A percentile compares a stretch with the other conserved stretches of the same genome.
Conservation (phyloP, 768 basidiomycete species). For the Daedalea quercina region DNA sequence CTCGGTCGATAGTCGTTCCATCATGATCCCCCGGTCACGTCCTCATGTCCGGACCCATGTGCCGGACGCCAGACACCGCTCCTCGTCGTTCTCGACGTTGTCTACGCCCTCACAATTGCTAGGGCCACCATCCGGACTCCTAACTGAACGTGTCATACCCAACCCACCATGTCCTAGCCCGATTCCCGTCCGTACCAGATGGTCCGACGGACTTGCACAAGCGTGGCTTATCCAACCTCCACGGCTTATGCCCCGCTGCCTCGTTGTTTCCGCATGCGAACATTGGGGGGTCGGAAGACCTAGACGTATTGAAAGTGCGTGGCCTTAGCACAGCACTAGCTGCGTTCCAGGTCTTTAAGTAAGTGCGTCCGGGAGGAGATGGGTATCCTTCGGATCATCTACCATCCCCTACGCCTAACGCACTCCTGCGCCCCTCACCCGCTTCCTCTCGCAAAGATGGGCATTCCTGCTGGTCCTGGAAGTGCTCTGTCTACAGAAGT, state of each 20-base stretch:
- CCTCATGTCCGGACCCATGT: too few species aligned
- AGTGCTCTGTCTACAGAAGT: neutral
- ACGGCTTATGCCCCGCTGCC: neutral
- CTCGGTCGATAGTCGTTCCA: too few species aligned
- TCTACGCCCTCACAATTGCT: too few species aligned
- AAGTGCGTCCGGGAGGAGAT: neutral
- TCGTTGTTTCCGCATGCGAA: constrained; percentile 4
- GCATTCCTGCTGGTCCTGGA: neutral
- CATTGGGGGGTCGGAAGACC: neutral
- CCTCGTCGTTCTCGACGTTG: too few species aligned
- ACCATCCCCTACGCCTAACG: neutral
- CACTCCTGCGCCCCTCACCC: neutral
- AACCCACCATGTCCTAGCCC: too few species aligned
- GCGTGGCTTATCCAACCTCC: too few species aligned
- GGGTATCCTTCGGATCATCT: neutral
- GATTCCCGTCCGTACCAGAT: too few species aligned
- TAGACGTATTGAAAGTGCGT: constrained; percentile 1
- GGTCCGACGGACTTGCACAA: too few species aligned
- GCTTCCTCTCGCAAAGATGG: neutral
- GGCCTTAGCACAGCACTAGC: neutral
- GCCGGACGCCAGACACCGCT: too few species aligned
- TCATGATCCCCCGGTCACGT: too few species aligned
- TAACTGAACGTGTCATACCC: too few species aligned
- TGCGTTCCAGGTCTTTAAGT: neutral
- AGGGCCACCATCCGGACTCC: too few species aligned